Evolutionary conservation across 495 filamentous ascomycete genomes (phyloP).

Genomic region (Xylaria sp.): DNA sequence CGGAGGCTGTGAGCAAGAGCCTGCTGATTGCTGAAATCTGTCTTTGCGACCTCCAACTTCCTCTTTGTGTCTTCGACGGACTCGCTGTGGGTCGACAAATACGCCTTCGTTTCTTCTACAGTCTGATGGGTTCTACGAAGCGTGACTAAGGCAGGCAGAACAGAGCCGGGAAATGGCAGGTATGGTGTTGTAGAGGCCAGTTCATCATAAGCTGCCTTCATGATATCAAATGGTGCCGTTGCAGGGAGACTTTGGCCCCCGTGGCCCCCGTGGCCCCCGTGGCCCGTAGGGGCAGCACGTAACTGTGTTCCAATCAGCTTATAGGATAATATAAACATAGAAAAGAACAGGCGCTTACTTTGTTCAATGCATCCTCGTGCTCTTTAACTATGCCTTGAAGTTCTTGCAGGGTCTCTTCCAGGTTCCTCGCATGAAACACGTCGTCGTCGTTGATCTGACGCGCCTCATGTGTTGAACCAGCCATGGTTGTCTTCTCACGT

Average conservation of each 20-base stretch:
- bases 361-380: slow-evolving; percentile 65
- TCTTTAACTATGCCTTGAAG: slow-evolving; percentile 70
- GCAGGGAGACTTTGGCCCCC: slow-evolving; percentile 29
- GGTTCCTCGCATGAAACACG: slow-evolving; percentile 52
- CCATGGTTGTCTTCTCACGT: slow-evolving; percentile 17
- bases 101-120: slow-evolving; percentile 66
- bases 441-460: slow-evolving; percentile 34
- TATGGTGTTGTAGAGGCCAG: slow-evolving; percentile 65
- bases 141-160: slow-evolving; percentile 74
- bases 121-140: slow-evolving; percentile 68
- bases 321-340: slow-evolving; percentile 45
- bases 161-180: slow-evolving; percentile 69
- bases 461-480: slow-evolving; percentile 30
- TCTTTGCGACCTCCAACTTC: slow-evolving; percentile 64
- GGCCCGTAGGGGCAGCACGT: slow-evolving; percentile 32
- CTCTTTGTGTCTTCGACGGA: slow-evolving; percentile 60
- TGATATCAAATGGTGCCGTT: slow-evolving; percentile 54
- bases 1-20: slow-evolving; percentile 60
- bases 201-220: slow-evolving; percentile 70
- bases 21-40: slow-evolving; percentile 69
- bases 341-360: slow-evolving; percentile 29
- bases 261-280: slow-evolving; percentile 26
- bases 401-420: slow-evolving; percentile 69
- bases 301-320: slow-evolving; percentile 36
- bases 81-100: slow-evolving; percentile 60